Conservation (phyloP, 108 stramenopile species). For the Craspedostauros australis region DNA sequence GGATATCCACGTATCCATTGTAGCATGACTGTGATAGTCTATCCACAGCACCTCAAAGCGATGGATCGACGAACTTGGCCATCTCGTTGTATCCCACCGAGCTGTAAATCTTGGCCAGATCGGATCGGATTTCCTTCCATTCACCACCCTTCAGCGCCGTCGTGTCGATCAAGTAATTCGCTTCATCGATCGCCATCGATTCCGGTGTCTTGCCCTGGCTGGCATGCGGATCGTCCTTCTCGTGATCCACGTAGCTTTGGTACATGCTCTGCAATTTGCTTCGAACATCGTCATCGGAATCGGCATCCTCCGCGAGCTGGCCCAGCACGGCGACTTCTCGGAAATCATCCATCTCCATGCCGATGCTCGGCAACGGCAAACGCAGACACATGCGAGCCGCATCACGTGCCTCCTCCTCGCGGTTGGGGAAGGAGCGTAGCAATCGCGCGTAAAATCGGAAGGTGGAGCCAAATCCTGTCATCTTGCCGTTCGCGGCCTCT, state of each 20-base stretch:
- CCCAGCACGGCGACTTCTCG: conserved; percentile 55
- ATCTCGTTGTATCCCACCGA: conserved; percentile 54
- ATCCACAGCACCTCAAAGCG: no score
- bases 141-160: conserved; percentile 47
- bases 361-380: conserved; percentile 68
- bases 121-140: conserved; percentile 46
- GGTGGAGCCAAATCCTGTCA: conserved; percentile 67
- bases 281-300: conserved; percentile 45
- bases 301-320: conserved; percentile 31
- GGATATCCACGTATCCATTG: no score
- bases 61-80: conserved; percentile 56
- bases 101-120: conserved; percentile 56
- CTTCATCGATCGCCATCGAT: conserved; percentile 63
- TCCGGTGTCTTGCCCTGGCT: conserved; percentile 34
- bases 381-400: conserved; percentile 74
- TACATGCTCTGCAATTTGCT: conserved; percentile 61
- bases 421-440: conserved; percentile 39
- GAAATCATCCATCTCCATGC: conserved; percentile 42
- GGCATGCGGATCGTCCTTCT: conserved; percentile 34
- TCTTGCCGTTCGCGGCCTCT: conserved; percentile 70
- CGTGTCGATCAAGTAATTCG: conserved; percentile 62
- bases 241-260: conserved; percentile 62
- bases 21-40: no score
- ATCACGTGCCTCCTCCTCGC: conserved; percentile 67
- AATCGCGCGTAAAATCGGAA: conserved; percentile 71